Base-by-base conservation (phyloP, 148 eudicot species). In the Vaccinium corymbosum region DNA sequence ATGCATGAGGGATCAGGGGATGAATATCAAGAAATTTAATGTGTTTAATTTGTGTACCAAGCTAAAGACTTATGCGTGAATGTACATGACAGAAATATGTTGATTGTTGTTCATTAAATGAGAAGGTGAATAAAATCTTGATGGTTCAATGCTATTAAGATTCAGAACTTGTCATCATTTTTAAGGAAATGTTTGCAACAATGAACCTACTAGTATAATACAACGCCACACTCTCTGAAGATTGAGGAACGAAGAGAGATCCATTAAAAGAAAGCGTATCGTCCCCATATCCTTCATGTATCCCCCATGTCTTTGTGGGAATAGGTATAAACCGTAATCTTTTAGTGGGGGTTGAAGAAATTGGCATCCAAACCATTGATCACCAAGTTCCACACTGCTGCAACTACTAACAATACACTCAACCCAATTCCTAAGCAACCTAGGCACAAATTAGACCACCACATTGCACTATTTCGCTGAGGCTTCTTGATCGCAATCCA, bases 401-500 rank as follows among this genome's bases (percentile, higher is more conserved):
- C 87, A 76, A 35, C 74, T 15, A 82, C 78, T 46, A 86, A 20
- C 27, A 89, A 1, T 7, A 85, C 84, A 71, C 89, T 86, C 22
- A 94, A 29, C 57, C 82, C 3, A 8, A 86, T 32, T 35, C 94
- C 97, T 6, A 82, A 84, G 59, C 85, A 84, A 49, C 95, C 97
- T 19, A 92, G 90, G 74, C 81, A 79, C 3, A 87, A 2, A 82
- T 94, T 94, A 16, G 90, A 80, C 72, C 89, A 90, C 92, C 92
- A 92, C 90, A 85, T 86, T 48, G 82, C 25, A 22, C 90, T 82
- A 10, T 59, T 84, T 48, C 12, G 59, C 10, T 9, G 38, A 1
- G 97, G 92, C 82, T 88, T 91, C 89, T 88, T 91, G 55, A 92
- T 88, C 3, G 80, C 78, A 16, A 89, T 84, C 95, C 95, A 94